Percentiles rank a stretch among this genome's conserved stretches.
Conservation (phyloP, 2,329 filamentous ascomycete genomes). For the Alternaria tenuissima region DNA sequence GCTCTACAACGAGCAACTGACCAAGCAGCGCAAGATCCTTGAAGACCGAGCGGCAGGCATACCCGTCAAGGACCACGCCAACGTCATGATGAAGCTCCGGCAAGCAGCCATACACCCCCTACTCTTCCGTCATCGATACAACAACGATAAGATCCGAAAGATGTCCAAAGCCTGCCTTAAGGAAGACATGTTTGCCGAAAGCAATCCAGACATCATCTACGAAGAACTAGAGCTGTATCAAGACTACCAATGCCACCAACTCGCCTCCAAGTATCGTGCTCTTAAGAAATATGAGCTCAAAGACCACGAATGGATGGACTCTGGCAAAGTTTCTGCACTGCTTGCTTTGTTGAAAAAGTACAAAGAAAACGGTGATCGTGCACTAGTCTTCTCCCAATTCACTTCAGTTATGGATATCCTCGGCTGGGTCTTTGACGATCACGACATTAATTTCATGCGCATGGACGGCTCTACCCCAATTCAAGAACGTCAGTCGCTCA, state of each 20-base stretch:
- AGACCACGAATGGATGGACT: constrained; percentile 71
- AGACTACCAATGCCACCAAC: constrained; percentile 68
- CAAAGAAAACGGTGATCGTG: constrained; percentile 81
- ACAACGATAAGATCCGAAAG: constrained; percentile 74
- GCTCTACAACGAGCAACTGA: constrained; percentile 77
- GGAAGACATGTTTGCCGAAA: constrained; percentile 64
- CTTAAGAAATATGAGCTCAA: constrained; percentile 66
- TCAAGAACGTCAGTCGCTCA: constrained; percentile 81
- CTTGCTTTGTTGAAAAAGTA: constrained; percentile 77
- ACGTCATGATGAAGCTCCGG: constrained; percentile 82
- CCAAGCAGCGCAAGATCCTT: constrained; percentile 66
- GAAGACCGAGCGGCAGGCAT: constrained; percentile 66
- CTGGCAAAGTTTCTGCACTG: constrained; percentile 86
- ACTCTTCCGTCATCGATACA: constrained; percentile 83
- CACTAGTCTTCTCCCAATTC: constrained; percentile 93
- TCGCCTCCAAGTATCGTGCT: constrained; percentile 63
- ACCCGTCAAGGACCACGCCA: constrained; percentile 62
- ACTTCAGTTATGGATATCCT: constrained; percentile 91
- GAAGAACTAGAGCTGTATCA: constrained; percentile 64
- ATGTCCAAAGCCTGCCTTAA: constrained; percentile 81
- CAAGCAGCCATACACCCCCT: constrained; percentile 93
- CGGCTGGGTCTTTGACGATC: constrained; percentile 77
- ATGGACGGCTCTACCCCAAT: constrained; percentile 87
- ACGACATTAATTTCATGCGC: constrained; percentile 80
- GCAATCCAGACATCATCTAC: constrained; percentile 61